Evolutionary conservation across 768 basidiomycete genomes (phyloP).

Genomic region (Neoboletus brunneissimus): DNA sequence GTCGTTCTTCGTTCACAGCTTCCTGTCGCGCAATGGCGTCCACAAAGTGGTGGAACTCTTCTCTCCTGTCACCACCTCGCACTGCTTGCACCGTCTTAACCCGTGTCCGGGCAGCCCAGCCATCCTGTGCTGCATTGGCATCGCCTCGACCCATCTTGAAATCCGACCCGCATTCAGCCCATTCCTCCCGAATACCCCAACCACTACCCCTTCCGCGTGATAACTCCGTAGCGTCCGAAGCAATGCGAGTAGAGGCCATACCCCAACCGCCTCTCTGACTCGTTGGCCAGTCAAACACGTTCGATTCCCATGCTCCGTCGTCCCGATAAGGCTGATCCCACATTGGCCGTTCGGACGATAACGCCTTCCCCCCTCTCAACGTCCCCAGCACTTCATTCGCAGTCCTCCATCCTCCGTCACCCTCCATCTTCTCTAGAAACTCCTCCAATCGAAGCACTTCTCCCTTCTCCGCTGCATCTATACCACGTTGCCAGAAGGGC

Average conservation of each 20-base stretch:
- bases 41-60: slow-evolving; percentile 38
- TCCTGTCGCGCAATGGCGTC: slow-evolving; percentile 44
- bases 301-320: slow-evolving; percentile 10
- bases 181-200: slow-evolving; percentile 21
- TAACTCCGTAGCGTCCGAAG: slow-evolving; percentile 23
- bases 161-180: slow-evolving; percentile 5
- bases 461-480: slow-evolving; percentile 47
- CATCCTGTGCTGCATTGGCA: neutral
- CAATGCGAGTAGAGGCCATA: neutral
- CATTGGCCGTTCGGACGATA: neutral
- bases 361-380: slow-evolving; percentile 26
- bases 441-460: slow-evolving; percentile 43
- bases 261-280: slow-evolving; percentile 16
- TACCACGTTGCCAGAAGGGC: slow-evolving; percentile 51
- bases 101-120: neutral
- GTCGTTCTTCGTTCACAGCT: slow-evolving; percentile 39
- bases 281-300: neutral
- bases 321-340: slow-evolving; percentile 11
- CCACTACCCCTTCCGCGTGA: slow-evolving; percentile 11
- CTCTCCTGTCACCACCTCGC: neutral
- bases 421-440: slow-evolving; percentile 44
- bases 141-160: neutral
- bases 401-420: slow-evolving; percentile 31
- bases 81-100: neutral
- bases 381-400: slow-evolving; percentile 28